Evolutionary conservation across 495 filamentous ascomycete species (phyloP).

Genomic region (Trichodelitschia bisporula): DNA sequence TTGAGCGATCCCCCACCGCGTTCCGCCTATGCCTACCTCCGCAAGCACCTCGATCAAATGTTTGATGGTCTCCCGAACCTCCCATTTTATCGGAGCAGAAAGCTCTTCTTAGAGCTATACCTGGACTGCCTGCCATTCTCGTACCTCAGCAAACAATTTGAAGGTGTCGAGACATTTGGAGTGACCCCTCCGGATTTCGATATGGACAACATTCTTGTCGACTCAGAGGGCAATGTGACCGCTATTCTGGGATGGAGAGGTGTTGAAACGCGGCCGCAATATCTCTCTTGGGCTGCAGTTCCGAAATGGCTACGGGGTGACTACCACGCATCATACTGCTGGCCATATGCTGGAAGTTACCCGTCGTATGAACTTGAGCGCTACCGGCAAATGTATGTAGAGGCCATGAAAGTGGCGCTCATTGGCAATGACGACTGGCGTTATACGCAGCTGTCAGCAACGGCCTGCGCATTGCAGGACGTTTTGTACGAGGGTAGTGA

Average conservation of each 20-base stretch:
- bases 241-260: conserved; percentile 3
- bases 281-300: background rate
- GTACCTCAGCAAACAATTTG: background rate
- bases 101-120: background rate
- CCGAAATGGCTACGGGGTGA: conserved; percentile 2
- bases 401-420: too few relatives aligned
- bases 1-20: background rate
- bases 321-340: conserved; percentile 1
- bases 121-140: conserved; percentile 1
- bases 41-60: background rate
- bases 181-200: conserved; percentile 3
- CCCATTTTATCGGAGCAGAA: too few relatives aligned
- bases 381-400: too few relatives aligned
- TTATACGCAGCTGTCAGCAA: too few relatives aligned
- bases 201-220: conserved; percentile 1
- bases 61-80: too few relatives aligned
- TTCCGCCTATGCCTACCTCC: background rate
- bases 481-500: too few relatives aligned
- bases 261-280: background rate
- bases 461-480: too few relatives aligned
- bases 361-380: too few relatives aligned
- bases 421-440: too few relatives aligned
- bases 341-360: too few relatives aligned
- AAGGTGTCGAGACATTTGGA: conserved; percentile 1
- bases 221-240: conserved; percentile 2